Evolutionary conservation across 495 filamentous ascomycete species (phyloP).

Genomic region (Diplogelasinospora grovesii): DNA sequence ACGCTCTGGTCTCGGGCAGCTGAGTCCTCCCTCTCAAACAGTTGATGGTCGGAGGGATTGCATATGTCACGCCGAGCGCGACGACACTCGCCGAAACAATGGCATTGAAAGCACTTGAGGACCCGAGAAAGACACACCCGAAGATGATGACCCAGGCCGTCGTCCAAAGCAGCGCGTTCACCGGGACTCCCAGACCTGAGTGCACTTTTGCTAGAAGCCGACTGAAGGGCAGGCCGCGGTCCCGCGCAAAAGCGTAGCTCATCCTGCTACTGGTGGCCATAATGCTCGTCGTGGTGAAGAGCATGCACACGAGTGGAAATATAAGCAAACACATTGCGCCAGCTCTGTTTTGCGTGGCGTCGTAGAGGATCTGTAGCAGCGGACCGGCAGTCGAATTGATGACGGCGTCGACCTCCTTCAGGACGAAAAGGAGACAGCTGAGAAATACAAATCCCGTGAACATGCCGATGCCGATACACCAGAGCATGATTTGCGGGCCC

Average conservation of each 20-base stretch:
- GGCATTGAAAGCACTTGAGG: conserved; percentile 57
- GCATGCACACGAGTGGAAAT: conserved; percentile 66
- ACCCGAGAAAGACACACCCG: conserved; percentile 70
- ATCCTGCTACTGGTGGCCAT: conserved; percentile 75
- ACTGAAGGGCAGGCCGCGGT: conserved; percentile 64
- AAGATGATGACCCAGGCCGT: conserved; percentile 58
- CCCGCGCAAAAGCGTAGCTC: conserved; percentile 70
- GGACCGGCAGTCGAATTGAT: conserved; percentile 58
- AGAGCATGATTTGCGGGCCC: conserved; percentile 68
- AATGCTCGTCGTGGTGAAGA: conserved; percentile 64
- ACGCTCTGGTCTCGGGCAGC: conserved; percentile 53
- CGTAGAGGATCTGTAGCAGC: conserved; percentile 62
- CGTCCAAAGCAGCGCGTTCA: conserved; percentile 66
- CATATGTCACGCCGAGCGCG: conserved; percentile 64
- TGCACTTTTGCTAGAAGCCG: conserved; percentile 59
- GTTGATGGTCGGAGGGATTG: conserved; percentile 64
- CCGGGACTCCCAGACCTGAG: conserved; percentile 54
- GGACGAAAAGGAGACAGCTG: conserved; percentile 52
- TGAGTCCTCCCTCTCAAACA: conserved; percentile 56
- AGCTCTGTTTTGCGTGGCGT: conserved; percentile 58
- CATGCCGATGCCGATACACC: conserved; percentile 61
- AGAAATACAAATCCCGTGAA: conserved; percentile 48
- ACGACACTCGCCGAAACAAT: conserved; percentile 68
- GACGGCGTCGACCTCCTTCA: conserved; percentile 44
- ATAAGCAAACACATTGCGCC: conserved; percentile 63